A percentile compares a stretch with the other conserved stretches of the same genome.
phyloP scores from a whole-genome alignment of 441 rosid genomes.

The Corymbia calophylla region DNA sequence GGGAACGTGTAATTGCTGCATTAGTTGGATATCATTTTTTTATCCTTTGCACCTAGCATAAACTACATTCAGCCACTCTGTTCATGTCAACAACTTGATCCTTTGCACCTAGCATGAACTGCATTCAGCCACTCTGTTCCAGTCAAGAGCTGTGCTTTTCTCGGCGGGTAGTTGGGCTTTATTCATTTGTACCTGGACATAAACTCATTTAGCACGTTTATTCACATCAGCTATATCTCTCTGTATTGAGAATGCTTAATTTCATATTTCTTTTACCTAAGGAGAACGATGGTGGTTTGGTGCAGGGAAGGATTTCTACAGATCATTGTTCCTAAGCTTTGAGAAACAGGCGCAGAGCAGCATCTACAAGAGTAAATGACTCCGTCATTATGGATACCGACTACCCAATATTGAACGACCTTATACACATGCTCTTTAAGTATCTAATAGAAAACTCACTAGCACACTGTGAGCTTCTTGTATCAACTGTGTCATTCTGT shows the following conservation, averaged over 20 bases:
- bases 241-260: neutral
- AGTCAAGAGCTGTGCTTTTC: neutral
- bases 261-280: neutral
- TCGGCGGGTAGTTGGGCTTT: neutral
- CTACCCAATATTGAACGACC: neutral
- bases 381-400: neutral
- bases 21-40: neutral
- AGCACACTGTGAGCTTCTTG: neutral
- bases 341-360: constrained; percentile 10
- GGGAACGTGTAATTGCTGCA: neutral
- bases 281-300: constrained; percentile 1
- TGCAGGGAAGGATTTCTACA: constrained; percentile 69
- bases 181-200: neutral
- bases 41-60: neutral
- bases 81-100: neutral
- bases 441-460: neutral
- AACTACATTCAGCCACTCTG: neutral
- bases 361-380: neutral
- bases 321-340: constrained; percentile 51
- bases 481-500: neutral
- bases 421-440: neutral
- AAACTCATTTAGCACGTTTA: neutral
- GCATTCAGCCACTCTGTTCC: neutral
- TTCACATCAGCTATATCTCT: neutral
- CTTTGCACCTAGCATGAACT: neutral